Percentiles rank a stretch among this genome's conserved stretches.
Conservation (phyloP, 192 early-diverging fungal genomes). For the Coemansia sp. region DNA sequence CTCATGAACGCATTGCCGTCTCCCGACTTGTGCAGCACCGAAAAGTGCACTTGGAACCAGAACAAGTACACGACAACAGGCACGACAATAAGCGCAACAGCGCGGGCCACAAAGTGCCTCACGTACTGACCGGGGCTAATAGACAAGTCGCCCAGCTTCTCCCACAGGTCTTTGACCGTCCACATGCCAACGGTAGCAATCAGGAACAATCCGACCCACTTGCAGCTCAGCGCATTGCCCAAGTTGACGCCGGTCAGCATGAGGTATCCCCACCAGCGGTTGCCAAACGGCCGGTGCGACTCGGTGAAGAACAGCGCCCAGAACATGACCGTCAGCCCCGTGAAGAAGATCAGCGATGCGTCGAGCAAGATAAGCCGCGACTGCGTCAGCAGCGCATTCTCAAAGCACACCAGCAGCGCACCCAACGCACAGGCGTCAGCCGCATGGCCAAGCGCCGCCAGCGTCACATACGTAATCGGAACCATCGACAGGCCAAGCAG, state of each 20-base stretch:
- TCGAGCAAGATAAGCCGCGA: conserved; percentile 92
- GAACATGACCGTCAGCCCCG: conserved; percentile 66
- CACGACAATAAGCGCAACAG: conserved; percentile 76
- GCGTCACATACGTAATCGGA: conserved; percentile 79
- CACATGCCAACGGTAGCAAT: conserved; percentile 84
- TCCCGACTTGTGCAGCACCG: conserved; percentile 68
- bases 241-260: conserved; percentile 75
- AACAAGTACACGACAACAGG: conserved; percentile 79
- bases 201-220: conserved; percentile 94
- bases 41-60: conserved; percentile 91
- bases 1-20: conserved; percentile 87
- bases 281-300: conserved; percentile 65
- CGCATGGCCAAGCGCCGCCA: conserved; percentile 75
- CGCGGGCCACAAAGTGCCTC: conserved; percentile 80
- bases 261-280: conserved; percentile 90
- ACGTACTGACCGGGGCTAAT: conserved; percentile 54
- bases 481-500: conserved; percentile 78
- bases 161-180: conserved; percentile 84
- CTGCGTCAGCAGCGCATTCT: conserved; percentile 90
- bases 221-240: conserved; percentile 74
- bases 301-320: conserved; percentile 90
- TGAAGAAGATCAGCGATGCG: conserved; percentile 88
- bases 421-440: conserved; percentile 68
- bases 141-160: conserved; percentile 71
- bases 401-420: conserved; percentile 80